Evolutionary conservation across 1,284 basidiomycete species (phyloP).

Genomic region (Xerocomus nothofagi): DNA sequence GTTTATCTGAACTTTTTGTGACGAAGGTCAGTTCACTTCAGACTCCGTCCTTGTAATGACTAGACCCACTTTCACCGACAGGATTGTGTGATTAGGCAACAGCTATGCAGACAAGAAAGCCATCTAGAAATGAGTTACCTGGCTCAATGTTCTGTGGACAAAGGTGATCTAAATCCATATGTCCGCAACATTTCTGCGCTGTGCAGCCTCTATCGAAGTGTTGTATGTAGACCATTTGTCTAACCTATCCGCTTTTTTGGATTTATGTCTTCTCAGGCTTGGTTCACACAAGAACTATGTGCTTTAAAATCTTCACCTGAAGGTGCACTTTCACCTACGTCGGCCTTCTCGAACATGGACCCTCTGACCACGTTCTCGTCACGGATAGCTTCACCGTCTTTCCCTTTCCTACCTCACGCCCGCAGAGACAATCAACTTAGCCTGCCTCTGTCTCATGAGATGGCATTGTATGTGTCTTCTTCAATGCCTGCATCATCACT

Average conservation of each 20-base stretch:
- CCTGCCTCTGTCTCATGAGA: slow-evolving; percentile 82
- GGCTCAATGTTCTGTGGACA: slow-evolving; percentile 49
- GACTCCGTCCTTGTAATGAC: slow-evolving; percentile 4
- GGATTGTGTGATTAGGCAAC: slow-evolving; percentile 47
- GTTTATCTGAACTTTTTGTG: slow-evolving; percentile 63
- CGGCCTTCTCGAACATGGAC: slow-evolving; percentile 47
- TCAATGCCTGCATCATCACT: background rate
- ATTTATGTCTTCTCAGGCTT: slow-evolving; percentile 55
- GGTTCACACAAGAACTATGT: slow-evolving; percentile 75
- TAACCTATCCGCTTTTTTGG: background rate
- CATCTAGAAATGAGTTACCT: slow-evolving; percentile 72
- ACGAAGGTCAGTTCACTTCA: slow-evolving; percentile 37
- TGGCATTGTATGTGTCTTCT: slow-evolving; percentile 69
- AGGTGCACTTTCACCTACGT: slow-evolving; percentile 51
- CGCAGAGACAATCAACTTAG: slow-evolving; percentile 47
- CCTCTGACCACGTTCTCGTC: slow-evolving; percentile 50
- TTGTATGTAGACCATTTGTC: slow-evolving; percentile 54
- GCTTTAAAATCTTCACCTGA: slow-evolving; percentile 65
- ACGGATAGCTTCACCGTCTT: slow-evolving; percentile 46
- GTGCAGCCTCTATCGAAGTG: slow-evolving; percentile 82
- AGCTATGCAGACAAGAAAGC: slow-evolving; percentile 73
- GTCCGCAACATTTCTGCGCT: slow-evolving; percentile 76
- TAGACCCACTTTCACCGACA: slow-evolving; percentile 22
- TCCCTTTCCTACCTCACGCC: slow-evolving; percentile 35
- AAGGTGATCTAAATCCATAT: slow-evolving; percentile 75